Evolutionary conservation across 805 yeast genomes (phyloP).

Genomic region (Wickerhamiella allomyrinae): DNA sequence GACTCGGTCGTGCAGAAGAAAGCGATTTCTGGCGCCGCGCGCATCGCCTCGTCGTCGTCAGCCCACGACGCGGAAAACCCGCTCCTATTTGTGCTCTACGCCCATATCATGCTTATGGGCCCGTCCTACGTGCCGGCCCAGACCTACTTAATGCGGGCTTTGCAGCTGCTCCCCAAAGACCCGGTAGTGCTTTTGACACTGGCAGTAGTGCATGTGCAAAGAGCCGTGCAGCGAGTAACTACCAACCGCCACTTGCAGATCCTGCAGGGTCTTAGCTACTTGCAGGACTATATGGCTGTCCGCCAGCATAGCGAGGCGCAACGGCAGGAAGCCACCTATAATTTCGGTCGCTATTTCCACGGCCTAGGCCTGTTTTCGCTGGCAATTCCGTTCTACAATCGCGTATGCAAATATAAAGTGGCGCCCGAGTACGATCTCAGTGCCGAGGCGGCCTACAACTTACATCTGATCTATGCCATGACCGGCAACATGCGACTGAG

Average conservation of each 20-base stretch:
- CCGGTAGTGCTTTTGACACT: constrained; percentile 64
- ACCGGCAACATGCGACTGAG: constrained; percentile 64
- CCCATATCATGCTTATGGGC: constrained; percentile 65
- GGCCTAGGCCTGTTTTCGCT: constrained; percentile 59
- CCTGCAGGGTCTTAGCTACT: constrained; percentile 69
- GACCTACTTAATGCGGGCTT: constrained; percentile 60
- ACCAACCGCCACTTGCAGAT: constrained; percentile 76
- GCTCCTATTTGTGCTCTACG: constrained; percentile 63
- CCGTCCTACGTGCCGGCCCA: constrained; percentile 72
- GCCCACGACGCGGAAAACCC: constrained; percentile 31
- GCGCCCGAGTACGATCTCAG: constrained; percentile 46
- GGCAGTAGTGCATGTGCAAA: constrained; percentile 71
- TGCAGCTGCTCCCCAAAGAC: constrained; percentile 51
- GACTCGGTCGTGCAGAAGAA: constrained; percentile 50
- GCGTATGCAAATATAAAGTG: constrained; percentile 36
- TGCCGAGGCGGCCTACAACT: constrained; percentile 75
- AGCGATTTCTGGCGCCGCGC: constrained; percentile 66
- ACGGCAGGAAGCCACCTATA: constrained; percentile 65
- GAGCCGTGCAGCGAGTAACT: constrained; percentile 84
- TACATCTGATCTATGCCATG: constrained; percentile 56
- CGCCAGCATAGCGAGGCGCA: constrained; percentile 27
- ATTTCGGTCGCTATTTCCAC: constrained; percentile 75
- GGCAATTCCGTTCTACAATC: constrained; percentile 62
- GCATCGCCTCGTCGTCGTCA: constrained; percentile 33
- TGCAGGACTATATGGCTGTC: constrained; percentile 53